Percentiles rank a stretch among this genome's conserved stretches.
These are phyloP conservation scores for Mycosphaerella sp. DNA, from an alignment of 2,329 filamentous ascomycete species.

Conservation along the genomic window DNA sequence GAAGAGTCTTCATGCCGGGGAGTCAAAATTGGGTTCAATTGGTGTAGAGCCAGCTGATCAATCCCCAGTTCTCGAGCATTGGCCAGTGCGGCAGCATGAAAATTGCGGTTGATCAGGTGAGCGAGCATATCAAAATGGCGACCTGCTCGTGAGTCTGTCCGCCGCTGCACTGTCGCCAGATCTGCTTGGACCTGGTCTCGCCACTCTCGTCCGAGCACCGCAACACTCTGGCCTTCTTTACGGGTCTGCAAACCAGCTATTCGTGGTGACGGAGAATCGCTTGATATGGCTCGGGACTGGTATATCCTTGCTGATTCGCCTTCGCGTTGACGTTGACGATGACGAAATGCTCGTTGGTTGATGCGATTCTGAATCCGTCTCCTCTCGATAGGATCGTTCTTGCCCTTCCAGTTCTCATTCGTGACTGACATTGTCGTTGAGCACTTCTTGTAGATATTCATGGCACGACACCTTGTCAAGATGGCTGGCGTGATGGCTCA, in stretches of 20 bases:
- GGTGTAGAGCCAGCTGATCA: constrained; percentile 16
- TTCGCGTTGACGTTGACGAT: constrained; percentile 29
- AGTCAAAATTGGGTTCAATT: constrained; percentile 18
- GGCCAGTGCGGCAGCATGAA: constrained; percentile 23
- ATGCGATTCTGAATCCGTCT: constrained; percentile 31
- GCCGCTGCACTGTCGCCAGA: no score
- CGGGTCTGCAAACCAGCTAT: constrained; percentile 3
- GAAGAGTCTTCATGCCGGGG: constrained; percentile 15
- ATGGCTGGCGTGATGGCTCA: neutral
- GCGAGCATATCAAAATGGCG: constrained; percentile 29
- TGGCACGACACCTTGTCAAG: neutral
- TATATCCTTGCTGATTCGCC: constrained; percentile 26
- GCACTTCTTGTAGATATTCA: neutral
- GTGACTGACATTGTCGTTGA: constrained; percentile 1
- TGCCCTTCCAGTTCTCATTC: constrained; percentile 32
- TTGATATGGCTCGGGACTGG: constrained; percentile 17
- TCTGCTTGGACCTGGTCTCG: no score
- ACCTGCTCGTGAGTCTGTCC: neutral
- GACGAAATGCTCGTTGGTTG: constrained; percentile 32
- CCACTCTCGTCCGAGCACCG: no score
- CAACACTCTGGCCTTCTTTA: neutral
- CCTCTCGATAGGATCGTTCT: constrained; percentile 30
- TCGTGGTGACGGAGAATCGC: constrained; percentile 7
- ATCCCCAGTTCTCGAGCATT: constrained; percentile 27
- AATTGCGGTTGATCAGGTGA: constrained; percentile 30